phyloP scores from a whole-genome alignment of 1,284 basidiomycete genomes.

The Prillingera fragicola region DNA sequence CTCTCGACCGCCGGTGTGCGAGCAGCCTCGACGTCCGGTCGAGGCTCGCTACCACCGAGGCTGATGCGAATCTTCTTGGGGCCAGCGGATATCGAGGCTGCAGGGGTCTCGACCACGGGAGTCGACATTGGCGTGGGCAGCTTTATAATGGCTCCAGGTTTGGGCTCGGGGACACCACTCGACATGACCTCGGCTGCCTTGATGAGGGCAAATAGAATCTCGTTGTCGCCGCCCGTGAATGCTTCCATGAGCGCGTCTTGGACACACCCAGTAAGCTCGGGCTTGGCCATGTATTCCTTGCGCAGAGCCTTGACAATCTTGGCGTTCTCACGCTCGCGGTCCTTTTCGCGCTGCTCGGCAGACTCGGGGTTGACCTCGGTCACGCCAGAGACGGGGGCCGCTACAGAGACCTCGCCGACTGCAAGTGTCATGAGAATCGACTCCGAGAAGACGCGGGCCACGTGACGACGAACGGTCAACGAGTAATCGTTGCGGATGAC shows the following conservation, averaged over 20 bases:
- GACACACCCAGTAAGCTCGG: slow-evolving; percentile 61
- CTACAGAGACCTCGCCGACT: slow-evolving; percentile 72
- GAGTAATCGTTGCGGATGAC: slow-evolving; percentile 84
- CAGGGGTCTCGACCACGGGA: slow-evolving; percentile 61
- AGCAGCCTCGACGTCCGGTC: no score
- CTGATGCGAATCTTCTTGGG: slow-evolving; percentile 44
- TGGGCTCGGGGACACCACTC: slow-evolving; percentile 69
- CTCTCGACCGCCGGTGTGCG: no score
- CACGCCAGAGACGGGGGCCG: slow-evolving; percentile 27
- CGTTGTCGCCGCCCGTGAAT: slow-evolving; percentile 61
- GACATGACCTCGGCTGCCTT: slow-evolving; percentile 90
- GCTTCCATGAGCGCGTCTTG: slow-evolving; percentile 27
- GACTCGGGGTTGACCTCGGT: slow-evolving; percentile 26
- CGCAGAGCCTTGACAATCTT: slow-evolving; percentile 68
- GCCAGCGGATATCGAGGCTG: slow-evolving; percentile 32
- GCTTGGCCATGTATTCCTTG: slow-evolving; percentile 69
- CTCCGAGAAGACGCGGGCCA: slow-evolving; percentile 78
- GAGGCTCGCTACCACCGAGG: slow-evolving; percentile 6
- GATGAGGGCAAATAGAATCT: slow-evolving; percentile 83
- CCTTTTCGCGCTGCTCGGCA: slow-evolving; percentile 23
- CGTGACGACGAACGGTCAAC: slow-evolving; percentile 72
- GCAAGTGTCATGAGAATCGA: slow-evolving; percentile 80
- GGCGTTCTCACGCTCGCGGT: slow-evolving; percentile 47
- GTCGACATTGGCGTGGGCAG: no score
- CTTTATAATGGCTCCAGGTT: slow-evolving; percentile 81